Evolutionary conservation across 306 rosid genomes (phyloP).

Genomic region (Rosa persica): DNA sequence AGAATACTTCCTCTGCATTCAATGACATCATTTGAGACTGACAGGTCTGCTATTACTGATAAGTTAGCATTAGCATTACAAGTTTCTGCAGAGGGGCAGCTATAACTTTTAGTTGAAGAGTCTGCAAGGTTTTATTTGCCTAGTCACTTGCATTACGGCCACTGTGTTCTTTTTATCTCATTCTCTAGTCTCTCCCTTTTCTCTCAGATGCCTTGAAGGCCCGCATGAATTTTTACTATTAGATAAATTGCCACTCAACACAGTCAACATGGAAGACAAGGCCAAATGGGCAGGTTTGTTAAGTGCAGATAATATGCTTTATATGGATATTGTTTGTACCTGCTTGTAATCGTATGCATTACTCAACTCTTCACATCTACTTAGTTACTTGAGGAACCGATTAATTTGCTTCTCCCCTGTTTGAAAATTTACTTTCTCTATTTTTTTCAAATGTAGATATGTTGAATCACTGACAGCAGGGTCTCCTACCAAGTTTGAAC

Average conservation of each 20-base stretch:
- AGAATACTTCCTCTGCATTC: too few relatives aligned
- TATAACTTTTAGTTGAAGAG: too few relatives aligned
- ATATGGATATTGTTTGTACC: not conserved
- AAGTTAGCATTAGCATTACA: too few relatives aligned
- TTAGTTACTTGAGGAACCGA: not conserved
- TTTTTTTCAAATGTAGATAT: slow-evolving; percentile 48
- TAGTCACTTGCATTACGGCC: not conserved
- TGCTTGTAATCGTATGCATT: not conserved
- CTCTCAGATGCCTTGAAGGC: not conserved
- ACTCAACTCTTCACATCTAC: not conserved
- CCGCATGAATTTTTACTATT: not conserved
- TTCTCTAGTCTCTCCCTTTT: not conserved
- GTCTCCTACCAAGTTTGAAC: slow-evolving; percentile 78
- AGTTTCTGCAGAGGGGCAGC: too few relatives aligned
- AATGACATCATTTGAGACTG: too few relatives aligned
- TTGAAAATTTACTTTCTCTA: not conserved
- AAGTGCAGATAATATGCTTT: slow-evolving; percentile 29
- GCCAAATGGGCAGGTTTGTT: slow-evolving; percentile 88
- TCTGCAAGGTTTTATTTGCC: too few relatives aligned
- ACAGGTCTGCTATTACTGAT: too few relatives aligned
- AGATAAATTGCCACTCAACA: slow-evolving; percentile 90
- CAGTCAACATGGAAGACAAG: slow-evolving; percentile 86
- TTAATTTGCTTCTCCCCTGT: not conserved
- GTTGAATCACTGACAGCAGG: slow-evolving; percentile 82
- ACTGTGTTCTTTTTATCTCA: not conserved